phyloP scores from a whole-genome alignment of 2,329 filamentous ascomycete genomes.

The Bipolaris bicolor region DNA sequence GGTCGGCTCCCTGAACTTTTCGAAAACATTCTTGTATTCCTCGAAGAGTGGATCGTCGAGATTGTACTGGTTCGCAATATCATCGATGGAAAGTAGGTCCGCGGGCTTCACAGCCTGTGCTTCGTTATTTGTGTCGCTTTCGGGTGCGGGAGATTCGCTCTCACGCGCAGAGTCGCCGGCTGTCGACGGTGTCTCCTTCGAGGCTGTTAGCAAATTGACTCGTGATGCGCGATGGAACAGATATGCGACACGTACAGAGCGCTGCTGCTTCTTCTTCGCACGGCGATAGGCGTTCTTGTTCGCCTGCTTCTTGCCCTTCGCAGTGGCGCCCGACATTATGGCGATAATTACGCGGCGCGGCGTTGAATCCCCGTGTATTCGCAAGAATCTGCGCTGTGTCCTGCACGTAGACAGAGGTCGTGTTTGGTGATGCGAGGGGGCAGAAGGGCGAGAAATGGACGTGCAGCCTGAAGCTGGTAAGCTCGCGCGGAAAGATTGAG shows the following conservation, averaged over 20 bases:
- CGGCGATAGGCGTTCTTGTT: slow-evolving; percentile 94
- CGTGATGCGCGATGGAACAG: neutral
- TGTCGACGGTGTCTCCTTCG: slow-evolving; percentile 46
- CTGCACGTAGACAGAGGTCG: neutral
- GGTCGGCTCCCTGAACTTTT: slow-evolving; percentile 67
- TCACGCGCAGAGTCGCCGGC: slow-evolving; percentile 43
- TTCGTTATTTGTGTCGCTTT: slow-evolving; percentile 44
- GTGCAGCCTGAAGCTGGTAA: slow-evolving; percentile 13
- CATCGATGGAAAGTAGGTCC: slow-evolving; percentile 40
- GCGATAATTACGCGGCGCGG: slow-evolving; percentile 18
- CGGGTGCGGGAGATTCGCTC: slow-evolving; percentile 47
- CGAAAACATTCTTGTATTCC: slow-evolving; percentile 82
- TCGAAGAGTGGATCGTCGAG: slow-evolving; percentile 79
- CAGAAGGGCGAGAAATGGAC: slow-evolving; percentile 3
- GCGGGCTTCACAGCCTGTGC: slow-evolving; percentile 55
- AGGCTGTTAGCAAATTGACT: slow-evolving; percentile 24
- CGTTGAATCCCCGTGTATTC: neutral
- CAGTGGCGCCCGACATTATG: slow-evolving; percentile 39
- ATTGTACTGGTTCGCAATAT: slow-evolving; percentile 58
- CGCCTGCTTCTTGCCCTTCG: slow-evolving; percentile 63
- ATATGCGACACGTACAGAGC: slow-evolving; percentile 54
- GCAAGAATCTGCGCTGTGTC: neutral
- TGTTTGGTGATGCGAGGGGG: slow-evolving; percentile 5
- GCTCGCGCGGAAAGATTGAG: slow-evolving; percentile 18
- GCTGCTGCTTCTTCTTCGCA: slow-evolving; percentile 94